Conservation (phyloP, 2,329 filamentous ascomycete genomes). For the Fusarium clavum region DNA sequence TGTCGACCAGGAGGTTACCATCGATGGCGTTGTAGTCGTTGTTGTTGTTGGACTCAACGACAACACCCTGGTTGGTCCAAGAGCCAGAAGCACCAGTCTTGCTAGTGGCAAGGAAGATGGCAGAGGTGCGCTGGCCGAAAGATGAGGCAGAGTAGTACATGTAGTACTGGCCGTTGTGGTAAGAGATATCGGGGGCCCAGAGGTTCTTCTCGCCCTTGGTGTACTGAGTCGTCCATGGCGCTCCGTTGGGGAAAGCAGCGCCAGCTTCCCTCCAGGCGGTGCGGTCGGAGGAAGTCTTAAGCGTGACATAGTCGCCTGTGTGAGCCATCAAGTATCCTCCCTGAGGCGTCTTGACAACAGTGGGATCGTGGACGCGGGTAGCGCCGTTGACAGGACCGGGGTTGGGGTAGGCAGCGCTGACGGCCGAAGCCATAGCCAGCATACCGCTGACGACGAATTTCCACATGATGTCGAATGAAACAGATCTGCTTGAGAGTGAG, state of each 20-base stretch:
- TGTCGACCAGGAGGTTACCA: constrained; percentile 47
- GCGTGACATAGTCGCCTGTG: constrained; percentile 45
- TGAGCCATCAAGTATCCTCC: constrained; percentile 46
- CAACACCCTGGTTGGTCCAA: constrained; percentile 48
- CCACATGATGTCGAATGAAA: constrained; percentile 16
- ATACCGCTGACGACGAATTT: constrained; percentile 40
- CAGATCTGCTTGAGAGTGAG: not conserved
- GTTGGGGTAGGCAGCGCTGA: constrained; percentile 13
- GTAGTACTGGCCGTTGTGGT: constrained; percentile 48
- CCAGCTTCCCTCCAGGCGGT: constrained; percentile 48
- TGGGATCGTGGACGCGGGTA: constrained; percentile 47
- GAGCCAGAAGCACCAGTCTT: constrained; percentile 46
- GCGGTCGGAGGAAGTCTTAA: constrained; percentile 51
- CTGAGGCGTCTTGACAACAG: constrained; percentile 46
- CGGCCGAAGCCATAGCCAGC: constrained; percentile 36
- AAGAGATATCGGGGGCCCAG: constrained; percentile 67
- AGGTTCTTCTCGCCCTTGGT: constrained; percentile 48
- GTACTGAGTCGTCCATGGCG: constrained; percentile 49
- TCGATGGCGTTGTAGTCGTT: constrained; percentile 49
- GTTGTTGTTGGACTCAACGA: constrained; percentile 41
- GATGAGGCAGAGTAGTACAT: constrained; percentile 51
- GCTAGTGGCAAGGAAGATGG: constrained; percentile 50
- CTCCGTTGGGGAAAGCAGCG: constrained; percentile 47
- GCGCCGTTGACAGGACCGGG: constrained; percentile 46
- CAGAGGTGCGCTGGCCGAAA: constrained; percentile 46